Conservation (phyloP, 2,329 filamentous ascomycete genomes). For the Diaporthe ampelina region DNA sequence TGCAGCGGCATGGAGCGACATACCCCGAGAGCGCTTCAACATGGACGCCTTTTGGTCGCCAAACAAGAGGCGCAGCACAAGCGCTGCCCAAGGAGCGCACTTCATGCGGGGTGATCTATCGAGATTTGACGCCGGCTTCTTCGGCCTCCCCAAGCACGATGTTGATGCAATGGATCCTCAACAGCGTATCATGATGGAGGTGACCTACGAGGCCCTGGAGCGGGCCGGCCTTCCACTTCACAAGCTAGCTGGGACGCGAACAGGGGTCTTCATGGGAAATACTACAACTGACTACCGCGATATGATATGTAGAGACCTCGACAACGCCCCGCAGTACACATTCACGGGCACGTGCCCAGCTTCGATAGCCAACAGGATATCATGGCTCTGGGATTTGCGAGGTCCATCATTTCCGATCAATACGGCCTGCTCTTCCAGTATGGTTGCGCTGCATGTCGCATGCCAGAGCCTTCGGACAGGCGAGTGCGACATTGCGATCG, state of each 20-base stretch:
- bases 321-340: conserved; percentile 2
- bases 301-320: conserved; percentile 18
- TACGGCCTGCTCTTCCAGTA: conserved; percentile 55
- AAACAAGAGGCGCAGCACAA: conserved; percentile 14
- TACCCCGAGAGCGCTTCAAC: conserved; percentile 17
- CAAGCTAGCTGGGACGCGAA: neutral
- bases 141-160: conserved; percentile 7
- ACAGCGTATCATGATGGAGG: conserved; percentile 18
- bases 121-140: conserved; percentile 8
- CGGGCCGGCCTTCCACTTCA: conserved; percentile 10
- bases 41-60: conserved; percentile 10
- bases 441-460: conserved; percentile 55
- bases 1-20: neutral
- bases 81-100: neutral
- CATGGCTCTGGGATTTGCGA: conserved; percentile 52
- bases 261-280: conserved; percentile 3
- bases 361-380: conserved; percentile 49
- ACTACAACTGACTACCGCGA: conserved; percentile 18
- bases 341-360: conserved; percentile 37
- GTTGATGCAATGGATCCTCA: conserved; percentile 5
- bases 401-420: conserved; percentile 51
- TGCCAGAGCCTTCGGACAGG: conserved; percentile 47
- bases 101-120: conserved; percentile 11
- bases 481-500: conserved; percentile 49
- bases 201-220: conserved; percentile 33